phyloP scores from a whole-genome alignment of 306 rosid species.

The Rubus idaeus region DNA sequence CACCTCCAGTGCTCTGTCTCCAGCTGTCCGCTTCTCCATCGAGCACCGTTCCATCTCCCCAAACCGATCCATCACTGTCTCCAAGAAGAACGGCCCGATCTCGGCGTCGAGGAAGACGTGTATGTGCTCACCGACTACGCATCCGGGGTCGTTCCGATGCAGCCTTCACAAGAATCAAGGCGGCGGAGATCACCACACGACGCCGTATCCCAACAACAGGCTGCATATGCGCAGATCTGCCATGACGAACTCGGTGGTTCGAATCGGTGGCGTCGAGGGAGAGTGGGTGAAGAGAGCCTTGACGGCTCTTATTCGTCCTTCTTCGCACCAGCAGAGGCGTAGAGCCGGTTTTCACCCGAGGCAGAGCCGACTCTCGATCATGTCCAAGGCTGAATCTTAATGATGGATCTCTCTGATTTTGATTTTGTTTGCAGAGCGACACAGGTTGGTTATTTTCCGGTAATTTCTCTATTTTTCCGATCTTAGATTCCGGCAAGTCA shows the following conservation, averaged over 20 bases:
- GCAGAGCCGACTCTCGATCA: slow-evolving; percentile 73
- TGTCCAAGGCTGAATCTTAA: slow-evolving; percentile 44
- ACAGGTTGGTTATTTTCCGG: slow-evolving; percentile 36
- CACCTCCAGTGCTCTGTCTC: slow-evolving; percentile 34
- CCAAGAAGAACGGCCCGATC: slow-evolving; percentile 55
- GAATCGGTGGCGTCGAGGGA: slow-evolving; percentile 92
- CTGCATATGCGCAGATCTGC: slow-evolving; percentile 95
- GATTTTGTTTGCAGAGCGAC: slow-evolving; percentile 29
- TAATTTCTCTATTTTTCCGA: slow-evolving; percentile 32
- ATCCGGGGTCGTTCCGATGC: slow-evolving; percentile 92
- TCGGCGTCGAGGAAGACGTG: slow-evolving; percentile 63
- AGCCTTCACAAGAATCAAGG: slow-evolving; percentile 66
- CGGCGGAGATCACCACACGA: slow-evolving; percentile 13
- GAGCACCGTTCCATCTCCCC: slow-evolving; percentile 80
- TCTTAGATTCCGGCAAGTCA: slow-evolving; percentile 34
- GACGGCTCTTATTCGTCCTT: slow-evolving; percentile 82
- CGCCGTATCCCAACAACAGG: slow-evolving; percentile 52
- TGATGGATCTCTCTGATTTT: slow-evolving; percentile 35
- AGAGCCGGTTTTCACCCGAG: slow-evolving; percentile 66
- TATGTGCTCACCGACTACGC: slow-evolving; percentile 91
- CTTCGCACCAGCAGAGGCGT: slow-evolving; percentile 83
- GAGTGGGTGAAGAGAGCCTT: slow-evolving; percentile 92
- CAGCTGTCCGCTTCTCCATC: slow-evolving; percentile 71
- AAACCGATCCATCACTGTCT: slow-evolving; percentile 62
- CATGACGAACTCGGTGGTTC: slow-evolving; percentile 86